Percentiles rank a stretch among this genome's conserved stretches.
Evolutionary conservation across 306 rosid genomes (phyloP).

Genomic region (Pterocarpus santalinus): DNA sequence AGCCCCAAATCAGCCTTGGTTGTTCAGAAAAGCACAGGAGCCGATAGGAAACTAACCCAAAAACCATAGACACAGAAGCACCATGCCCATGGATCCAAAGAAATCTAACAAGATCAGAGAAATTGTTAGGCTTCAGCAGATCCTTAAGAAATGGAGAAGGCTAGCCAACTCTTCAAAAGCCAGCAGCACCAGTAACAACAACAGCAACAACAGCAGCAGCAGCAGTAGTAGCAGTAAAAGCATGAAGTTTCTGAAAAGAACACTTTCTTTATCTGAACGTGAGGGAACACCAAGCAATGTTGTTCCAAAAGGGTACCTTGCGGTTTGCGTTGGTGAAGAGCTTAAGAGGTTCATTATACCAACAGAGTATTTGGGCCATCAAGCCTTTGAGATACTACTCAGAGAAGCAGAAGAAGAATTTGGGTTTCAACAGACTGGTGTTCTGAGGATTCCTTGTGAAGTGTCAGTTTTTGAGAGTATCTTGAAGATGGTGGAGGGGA

Average conservation of each 20-base stretch:
- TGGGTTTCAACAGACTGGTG: slow-evolving; percentile 84
- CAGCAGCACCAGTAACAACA: slow-evolving; percentile 1
- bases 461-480: slow-evolving; percentile 70
- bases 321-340: slow-evolving; percentile 85
- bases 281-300: slow-evolving; percentile 53
- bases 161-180: slow-evolving; percentile 69
- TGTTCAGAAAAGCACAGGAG: not conserved
- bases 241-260: slow-evolving; percentile 78
- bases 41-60: not conserved
- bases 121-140: slow-evolving; percentile 93
- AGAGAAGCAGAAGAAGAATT: slow-evolving; percentile 94
- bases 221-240: slow-evolving; percentile 53
- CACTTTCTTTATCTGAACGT: slow-evolving; percentile 70
- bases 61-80: slow-evolving; percentile 9
- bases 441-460: slow-evolving; percentile 82
- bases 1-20: slow-evolving; percentile 18
- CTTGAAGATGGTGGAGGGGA: slow-evolving; percentile 73
- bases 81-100: slow-evolving; percentile 69
- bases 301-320: slow-evolving; percentile 85
- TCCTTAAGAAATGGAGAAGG: slow-evolving; percentile 94
- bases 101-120: slow-evolving; percentile 92
- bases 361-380: slow-evolving; percentile 68
- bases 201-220: not conserved
- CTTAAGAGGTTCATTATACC: slow-evolving; percentile 79
- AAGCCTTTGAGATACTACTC: slow-evolving; percentile 67